Base-by-base conservation (phyloP, 192 early-diverging fungal genomes). In the Borealophlyctis nickersoniae region DNA sequence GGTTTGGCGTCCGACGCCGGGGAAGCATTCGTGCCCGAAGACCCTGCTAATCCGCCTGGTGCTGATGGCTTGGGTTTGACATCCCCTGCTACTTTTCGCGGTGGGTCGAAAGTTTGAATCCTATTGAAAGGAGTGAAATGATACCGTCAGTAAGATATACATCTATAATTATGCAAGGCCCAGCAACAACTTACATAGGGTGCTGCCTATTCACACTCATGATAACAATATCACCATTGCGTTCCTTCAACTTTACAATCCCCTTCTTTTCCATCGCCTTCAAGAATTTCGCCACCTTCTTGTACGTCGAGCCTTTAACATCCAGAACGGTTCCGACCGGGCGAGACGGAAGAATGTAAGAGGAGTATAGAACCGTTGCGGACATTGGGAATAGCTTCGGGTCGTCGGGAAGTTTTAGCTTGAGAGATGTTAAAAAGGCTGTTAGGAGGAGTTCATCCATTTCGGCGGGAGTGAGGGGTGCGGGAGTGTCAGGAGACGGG, bases 251-350 rank as follows among this genome's bases (percentile, higher is more conserved):
- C 70, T 92, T 90, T 28, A 94, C 57, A 13, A 89, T 60, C 24
- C 91, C 94, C 28, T 77, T 75, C 72, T 96, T 96, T 52, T 96
- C 94, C 66, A 87, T 88, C 13, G 77, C 83, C 63, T 94, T 96
- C 56, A 94, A 73, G 70, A 94, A 94, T 71, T 94, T 96, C 62
- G 84, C 78, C 16, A 80, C 61, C 74, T 95, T 94, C 73, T 96
- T 96, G 77, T 85, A 89, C 29, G 79, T 81, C 3, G 92, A 91
- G 53, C 87, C 85, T 71, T 91, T 92, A 28, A 96, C 81, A 56
- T 96, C 94, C 7, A 93, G 68, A 31, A 81, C 79, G 1, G 67
- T 66, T 4, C 78, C 88, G 0, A 28, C 54, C 2, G 89, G 87
- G 29, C 84, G 76, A 60, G 82, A 82, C 14, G 89, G 85, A 3